Evolutionary conservation across 345 rosid species (phyloP), one percentile per base, ranked within the genome.

Genomic region (Eucalyptus sp.): DNA sequence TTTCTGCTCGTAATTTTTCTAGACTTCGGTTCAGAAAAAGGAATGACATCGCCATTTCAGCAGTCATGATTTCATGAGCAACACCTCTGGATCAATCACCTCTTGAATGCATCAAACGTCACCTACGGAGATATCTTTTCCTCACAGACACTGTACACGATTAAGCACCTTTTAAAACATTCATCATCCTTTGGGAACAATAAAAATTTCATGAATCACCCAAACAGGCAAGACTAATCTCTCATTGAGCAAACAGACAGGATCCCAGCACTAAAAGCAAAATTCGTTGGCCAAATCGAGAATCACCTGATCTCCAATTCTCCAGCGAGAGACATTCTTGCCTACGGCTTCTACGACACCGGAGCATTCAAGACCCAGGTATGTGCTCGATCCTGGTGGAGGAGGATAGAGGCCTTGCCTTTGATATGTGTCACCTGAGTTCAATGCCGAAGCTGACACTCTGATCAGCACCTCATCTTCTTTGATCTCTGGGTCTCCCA

Each of bases 321-420:
- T 95, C 98, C 97, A 97, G 62, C 95, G 94, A 81, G 95, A 92
- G 54, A 96, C 99, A 84, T 48, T 87, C 43, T 90, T 91, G 16
- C 98, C 98, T 2, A 95, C 86, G 11, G 96, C 89, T 56, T 90
- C 94, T 29, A 97, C 58, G 84, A 93, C 94, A 20, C 97, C 98
- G 4, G 98, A 95, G 76, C 99, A 97, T 90, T 96, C 99, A 29
- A 97, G 95, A 76, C 99, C 96, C 18, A 60, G 97, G 89, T 93
- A 93, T 37, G 95, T 92, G 86, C 99, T 96, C 33, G 95, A 90
- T 10, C 94, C 98, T 62, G 94, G 92, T 8, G 99, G 98, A n/a
- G 97, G 95, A 27, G 95, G 85, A 88, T 97, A 94, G 9, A 85
- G 89, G 89, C 99, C 99, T 60, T 91, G 92, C 60, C 99, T 92